phyloP scores from a whole-genome alignment of 2,329 filamentous ascomycete genomes.

The Claviceps maximensis region DNA sequence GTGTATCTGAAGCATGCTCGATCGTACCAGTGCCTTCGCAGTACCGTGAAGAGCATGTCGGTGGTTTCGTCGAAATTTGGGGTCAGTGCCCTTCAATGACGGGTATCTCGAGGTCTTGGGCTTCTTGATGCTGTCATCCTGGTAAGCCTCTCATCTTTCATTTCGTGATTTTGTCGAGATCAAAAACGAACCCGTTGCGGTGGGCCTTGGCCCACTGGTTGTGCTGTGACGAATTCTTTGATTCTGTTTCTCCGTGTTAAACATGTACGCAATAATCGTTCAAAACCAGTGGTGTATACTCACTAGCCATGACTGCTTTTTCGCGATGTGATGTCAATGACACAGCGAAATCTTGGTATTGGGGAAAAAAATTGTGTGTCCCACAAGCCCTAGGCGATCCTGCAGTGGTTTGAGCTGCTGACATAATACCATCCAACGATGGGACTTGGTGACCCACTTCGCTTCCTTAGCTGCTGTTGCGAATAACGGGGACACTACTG shows the following conservation, averaged over 20 bases:
- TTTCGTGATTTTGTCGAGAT: background rate
- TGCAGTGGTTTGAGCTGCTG: background rate
- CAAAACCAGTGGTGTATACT: background rate
- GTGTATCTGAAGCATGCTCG: background rate
- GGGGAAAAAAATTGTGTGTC: slow-evolving; percentile 4
- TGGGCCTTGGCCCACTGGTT: slow-evolving; percentile 98
- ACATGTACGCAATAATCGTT: background rate
- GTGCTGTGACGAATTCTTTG: slow-evolving; percentile 99
- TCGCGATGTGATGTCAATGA: slow-evolving; percentile 1
- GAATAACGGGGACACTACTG: too few relatives aligned
- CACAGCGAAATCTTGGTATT: background rate
- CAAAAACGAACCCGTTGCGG: slow-evolving; percentile 77
- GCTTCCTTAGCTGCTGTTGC: background rate
- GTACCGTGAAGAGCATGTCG: slow-evolving; percentile 99
- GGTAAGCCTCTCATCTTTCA: slow-evolving; percentile 6
- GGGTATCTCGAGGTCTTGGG: slow-evolving; percentile 98
- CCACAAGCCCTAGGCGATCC: slow-evolving; percentile 14
- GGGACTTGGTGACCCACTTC: background rate
- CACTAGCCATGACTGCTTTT: slow-evolving; percentile 7
- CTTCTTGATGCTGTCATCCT: slow-evolving; percentile 86
- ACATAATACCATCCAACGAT: slow-evolving; percentile 3
- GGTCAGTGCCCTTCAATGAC: slow-evolving; percentile 95
- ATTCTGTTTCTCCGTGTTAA: slow-evolving; percentile 47
- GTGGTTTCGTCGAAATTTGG: slow-evolving; percentile 99
- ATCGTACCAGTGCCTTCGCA: slow-evolving; percentile 84